A percentile compares a stretch with the other conserved stretches of the same genome.
phyloP scores from a whole-genome alignment of 257 asterid species.

The Craterostigma plantagineum region DNA sequence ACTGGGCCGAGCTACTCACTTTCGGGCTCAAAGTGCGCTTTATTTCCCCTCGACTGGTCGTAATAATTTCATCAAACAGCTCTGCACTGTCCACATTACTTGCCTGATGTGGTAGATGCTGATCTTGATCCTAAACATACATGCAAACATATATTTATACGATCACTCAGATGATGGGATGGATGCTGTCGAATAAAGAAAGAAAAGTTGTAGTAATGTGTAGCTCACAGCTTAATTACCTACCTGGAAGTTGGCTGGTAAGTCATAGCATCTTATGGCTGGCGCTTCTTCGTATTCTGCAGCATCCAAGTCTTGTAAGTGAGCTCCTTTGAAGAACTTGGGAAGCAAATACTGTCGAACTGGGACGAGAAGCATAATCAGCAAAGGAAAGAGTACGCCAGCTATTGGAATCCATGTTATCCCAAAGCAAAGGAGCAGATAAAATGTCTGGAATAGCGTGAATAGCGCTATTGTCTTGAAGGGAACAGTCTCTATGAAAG shows the following conservation, averaged over 20 bases:
- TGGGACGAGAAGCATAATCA: constrained; percentile 92
- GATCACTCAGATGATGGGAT: no score
- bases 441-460: constrained; percentile 74
- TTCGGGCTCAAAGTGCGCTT: no score
- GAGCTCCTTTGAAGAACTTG: constrained; percentile 72
- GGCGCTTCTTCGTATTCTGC: constrained; percentile 96
- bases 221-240: constrained; percentile 10
- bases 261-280: constrained; percentile 38
- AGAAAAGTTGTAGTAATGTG: no score
- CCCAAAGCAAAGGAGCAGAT: constrained; percentile 83
- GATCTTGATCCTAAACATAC: no score
- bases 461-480: constrained; percentile 65
- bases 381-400: constrained; percentile 78
- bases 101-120: no score
- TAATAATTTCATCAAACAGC: no score
- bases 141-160: no score
- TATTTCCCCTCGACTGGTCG: no score
- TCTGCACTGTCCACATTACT: no score
- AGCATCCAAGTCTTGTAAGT: constrained; percentile 85
- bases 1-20: no score
- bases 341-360: constrained; percentile 81
- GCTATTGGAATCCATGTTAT: constrained; percentile 95
- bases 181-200: no score
- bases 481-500: constrained; percentile 87
- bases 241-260: constrained; percentile 56